A percentile compares a stretch with the other conserved stretches of the same genome.
Conservation (phyloP, 495 filamentous ascomycete species). For the Cudoniella acicularis region DNA sequence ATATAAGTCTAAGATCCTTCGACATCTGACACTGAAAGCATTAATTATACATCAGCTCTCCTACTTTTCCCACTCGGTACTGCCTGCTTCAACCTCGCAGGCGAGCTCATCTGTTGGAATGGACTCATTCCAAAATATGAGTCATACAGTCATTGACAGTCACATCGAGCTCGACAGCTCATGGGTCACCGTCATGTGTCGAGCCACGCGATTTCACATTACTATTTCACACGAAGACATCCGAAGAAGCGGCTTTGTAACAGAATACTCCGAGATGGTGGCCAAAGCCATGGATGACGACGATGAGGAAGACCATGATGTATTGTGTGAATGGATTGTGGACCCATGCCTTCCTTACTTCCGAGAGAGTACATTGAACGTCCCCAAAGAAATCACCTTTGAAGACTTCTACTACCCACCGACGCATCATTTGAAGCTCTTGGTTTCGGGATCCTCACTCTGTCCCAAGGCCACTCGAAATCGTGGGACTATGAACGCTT, state of each 20-base stretch:
- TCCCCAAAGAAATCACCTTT: conserved; percentile 2
- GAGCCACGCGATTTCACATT: conserved; percentile 5
- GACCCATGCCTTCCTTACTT: conserved; percentile 6
- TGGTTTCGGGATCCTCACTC: conserved; percentile 1
- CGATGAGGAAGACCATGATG: neutral
- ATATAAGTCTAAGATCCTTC: no score
- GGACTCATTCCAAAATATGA: no score
- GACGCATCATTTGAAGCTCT: conserved; percentile 1
- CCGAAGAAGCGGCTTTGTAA: conserved; percentile 1
- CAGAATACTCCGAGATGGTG: neutral
- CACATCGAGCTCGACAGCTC: no score
- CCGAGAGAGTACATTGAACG: neutral
- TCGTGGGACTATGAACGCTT: conserved; percentile 1
- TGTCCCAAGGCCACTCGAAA: neutral
- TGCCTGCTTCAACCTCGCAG: no score
- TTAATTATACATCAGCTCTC: no score
- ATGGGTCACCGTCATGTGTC: no score
- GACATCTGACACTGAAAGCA: no score
- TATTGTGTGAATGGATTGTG: conserved; percentile 2
- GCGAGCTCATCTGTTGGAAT: no score
- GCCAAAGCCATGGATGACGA: neutral
- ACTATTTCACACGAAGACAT: conserved; percentile 2
- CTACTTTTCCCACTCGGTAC: no score
- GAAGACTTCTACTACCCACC: conserved; percentile 6
- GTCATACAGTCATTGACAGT: no score